Conservation (phyloP, 2,329 filamentous ascomycete genomes). For the Monosporascus sp. region DNA sequence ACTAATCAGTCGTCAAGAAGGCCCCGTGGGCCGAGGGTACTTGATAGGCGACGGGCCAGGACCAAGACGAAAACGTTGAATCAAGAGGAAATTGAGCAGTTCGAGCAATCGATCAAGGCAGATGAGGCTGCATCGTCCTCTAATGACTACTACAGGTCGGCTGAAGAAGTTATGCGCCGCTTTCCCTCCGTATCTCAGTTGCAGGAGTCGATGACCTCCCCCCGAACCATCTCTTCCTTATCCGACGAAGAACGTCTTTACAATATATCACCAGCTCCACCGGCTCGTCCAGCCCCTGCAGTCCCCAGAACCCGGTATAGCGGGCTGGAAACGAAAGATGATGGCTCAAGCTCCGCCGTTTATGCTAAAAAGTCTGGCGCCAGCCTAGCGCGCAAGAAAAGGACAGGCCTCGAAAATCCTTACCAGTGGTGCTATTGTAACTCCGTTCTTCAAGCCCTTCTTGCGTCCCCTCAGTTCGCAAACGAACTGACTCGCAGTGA, state of each 20-base stretch:
- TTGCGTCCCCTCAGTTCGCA: slow-evolving; percentile 66
- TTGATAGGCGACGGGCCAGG: slow-evolving; percentile 34
- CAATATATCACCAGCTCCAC: slow-evolving; percentile 46
- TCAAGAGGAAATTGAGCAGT: slow-evolving; percentile 73
- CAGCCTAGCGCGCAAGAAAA: slow-evolving; percentile 32
- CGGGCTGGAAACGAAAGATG: slow-evolving; percentile 48
- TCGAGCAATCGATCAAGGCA: slow-evolving; percentile 69
- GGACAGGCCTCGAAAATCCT: slow-evolving; percentile 75
- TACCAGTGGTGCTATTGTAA: slow-evolving; percentile 89
- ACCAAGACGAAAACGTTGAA: slow-evolving; percentile 63
- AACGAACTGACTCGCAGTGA: slow-evolving; percentile 54
- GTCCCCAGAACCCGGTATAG: slow-evolving; percentile 71
- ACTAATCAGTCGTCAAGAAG: slow-evolving; percentile 10
- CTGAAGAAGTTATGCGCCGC: slow-evolving; percentile 77
- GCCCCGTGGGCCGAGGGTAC: slow-evolving; percentile 8
- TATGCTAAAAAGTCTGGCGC: slow-evolving; percentile 35
- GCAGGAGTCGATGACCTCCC: slow-evolving; percentile 55
- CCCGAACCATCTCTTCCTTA: slow-evolving; percentile 8
- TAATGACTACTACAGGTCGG: slow-evolving; percentile 57
- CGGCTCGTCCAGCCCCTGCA: slow-evolving; percentile 62
- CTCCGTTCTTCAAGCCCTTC: slow-evolving; percentile 78
- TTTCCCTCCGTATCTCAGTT: slow-evolving; percentile 67
- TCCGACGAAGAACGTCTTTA: slow-evolving; percentile 33
- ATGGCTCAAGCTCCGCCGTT: slow-evolving; percentile 31
- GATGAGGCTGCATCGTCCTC: slow-evolving; percentile 47